phyloP scores from a whole-genome alignment of 441 rosid species.

The Bocquillonia castaneifolia region DNA sequence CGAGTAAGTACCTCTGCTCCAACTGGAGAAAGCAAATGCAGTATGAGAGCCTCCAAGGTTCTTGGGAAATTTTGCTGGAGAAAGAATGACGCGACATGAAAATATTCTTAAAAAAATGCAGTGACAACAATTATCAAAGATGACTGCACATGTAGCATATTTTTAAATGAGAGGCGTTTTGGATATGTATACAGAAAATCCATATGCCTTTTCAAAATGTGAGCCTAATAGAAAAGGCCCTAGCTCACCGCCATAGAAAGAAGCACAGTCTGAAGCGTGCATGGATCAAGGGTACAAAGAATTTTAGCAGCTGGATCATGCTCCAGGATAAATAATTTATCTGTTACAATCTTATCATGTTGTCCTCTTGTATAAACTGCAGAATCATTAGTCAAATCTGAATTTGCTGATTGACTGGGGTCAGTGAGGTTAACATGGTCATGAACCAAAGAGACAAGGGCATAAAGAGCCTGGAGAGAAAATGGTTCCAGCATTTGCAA shows the following conservation, averaged over 20 bases:
- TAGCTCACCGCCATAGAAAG: constrained; percentile 71
- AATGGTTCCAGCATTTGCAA: constrained; percentile 49
- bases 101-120: constrained; percentile 5
- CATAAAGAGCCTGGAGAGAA: constrained; percentile 56
- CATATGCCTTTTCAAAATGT: constrained; percentile 17
- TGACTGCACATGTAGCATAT: background rate
- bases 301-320: constrained; percentile 71
- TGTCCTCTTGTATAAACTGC: constrained; percentile 27
- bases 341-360: constrained; percentile 21
- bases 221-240: constrained; percentile 2
- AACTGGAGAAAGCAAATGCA: constrained; percentile 76
- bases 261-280: constrained; percentile 48
- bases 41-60: constrained; percentile 74
- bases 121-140: background rate
- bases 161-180: constrained; percentile 6
- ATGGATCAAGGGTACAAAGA: constrained; percentile 51
- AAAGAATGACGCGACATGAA: constrained; percentile 21
- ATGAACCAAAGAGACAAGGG: constrained; percentile 74
- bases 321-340: constrained; percentile 38
- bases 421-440: constrained; percentile 45
- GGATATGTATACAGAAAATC: constrained; percentile 8
- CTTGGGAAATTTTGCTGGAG: constrained; percentile 78
- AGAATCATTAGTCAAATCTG: constrained; percentile 35
- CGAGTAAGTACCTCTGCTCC: constrained; percentile 80
- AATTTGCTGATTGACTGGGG: constrained; percentile 30